Base-by-base conservation (phyloP, 768 basidiomycete species). In the Mycena pura region DNA sequence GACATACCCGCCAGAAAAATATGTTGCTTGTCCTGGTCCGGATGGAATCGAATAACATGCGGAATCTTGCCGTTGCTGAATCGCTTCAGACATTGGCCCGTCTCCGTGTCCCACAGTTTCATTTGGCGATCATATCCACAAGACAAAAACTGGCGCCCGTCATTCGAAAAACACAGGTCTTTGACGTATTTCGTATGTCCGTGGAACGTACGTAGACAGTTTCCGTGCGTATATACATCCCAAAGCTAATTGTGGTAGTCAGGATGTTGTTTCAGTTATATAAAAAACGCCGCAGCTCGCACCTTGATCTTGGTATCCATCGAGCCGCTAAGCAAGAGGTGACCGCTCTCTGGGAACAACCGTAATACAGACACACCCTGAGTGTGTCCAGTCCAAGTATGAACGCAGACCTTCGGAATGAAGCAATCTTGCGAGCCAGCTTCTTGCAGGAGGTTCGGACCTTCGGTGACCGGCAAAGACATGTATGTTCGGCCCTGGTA, bases 281-380 rank as follows among this genome's bases (percentile, higher is more conserved):
- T 24, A 49, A 46, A 32, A 22, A 22, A 34, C 31, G 17, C 22
- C 62, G 48, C 32, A 54, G 6, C 44, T 69, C 80, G 24, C 72
- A 90, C 95, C 84, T 99, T 99, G 78, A 99, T 93, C 74, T 98
- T 96, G 9, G 95, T 98, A 74, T 99, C 97, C 95, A 99, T 95
- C 44, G 93, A 95, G 1, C 91, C 96, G 72, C 92, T 95, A 62
- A 99, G 86, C 58, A 99, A 74, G 13, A 99, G 82, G 77, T 99
- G 97, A 0, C 95, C 96, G 7, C 92, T 93, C 57, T 90, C 84
- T 21, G 97, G 97, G 79, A 99, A 96, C 34, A 93, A 81, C 51
- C 94, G 91, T 60, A 99, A 88, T 45, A 90, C 92, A n/a, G 93
- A 93, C 3, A 99, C 94, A 25, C 92, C 97, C 74, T 92, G 91